Evolutionary conservation across 768 basidiomycete genomes (phyloP).

Genomic region (Leccinum ochraceum): DNA sequence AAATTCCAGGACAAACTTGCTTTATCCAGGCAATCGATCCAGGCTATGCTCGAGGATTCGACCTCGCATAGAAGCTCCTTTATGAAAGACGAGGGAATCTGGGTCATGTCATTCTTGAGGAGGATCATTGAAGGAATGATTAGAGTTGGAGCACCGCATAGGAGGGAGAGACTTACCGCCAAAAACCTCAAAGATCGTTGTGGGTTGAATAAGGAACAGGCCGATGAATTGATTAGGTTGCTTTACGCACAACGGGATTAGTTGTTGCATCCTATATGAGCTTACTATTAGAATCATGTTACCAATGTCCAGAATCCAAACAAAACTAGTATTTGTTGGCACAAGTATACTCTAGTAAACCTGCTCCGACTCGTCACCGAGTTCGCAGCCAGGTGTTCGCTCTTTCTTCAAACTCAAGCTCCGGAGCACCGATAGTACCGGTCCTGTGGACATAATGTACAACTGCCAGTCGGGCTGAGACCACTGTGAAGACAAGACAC

Average conservation of each 20-base stretch:
- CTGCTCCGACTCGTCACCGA: background rate
- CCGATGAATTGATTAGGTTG: constrained; percentile 16
- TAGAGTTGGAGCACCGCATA: constrained; percentile 6
- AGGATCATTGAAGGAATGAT: constrained; percentile 18
- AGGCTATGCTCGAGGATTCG: constrained; percentile 25
- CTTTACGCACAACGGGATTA: constrained; percentile 9
- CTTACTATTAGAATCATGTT: constrained; percentile 5
- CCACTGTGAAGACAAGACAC: background rate
- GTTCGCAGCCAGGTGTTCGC: too few species aligned
- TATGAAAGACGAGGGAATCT: constrained; percentile 14
- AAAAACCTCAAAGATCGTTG: constrained; percentile 18
- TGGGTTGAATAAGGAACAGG: constrained; percentile 20
- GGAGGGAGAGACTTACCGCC: constrained; percentile 11
- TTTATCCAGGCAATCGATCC: constrained; percentile 18
- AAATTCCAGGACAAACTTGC: constrained; percentile 9
- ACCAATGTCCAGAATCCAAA: background rate
- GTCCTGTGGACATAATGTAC: background rate
- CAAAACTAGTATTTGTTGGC: background rate
- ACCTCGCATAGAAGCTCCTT: constrained; percentile 19
- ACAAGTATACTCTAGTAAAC: background rate
- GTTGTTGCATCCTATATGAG: background rate
- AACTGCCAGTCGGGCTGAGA: background rate
- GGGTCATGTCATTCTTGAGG: constrained; percentile 28
- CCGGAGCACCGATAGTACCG: background rate
- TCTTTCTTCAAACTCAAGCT: too few species aligned